These are phyloP conservation scores for Austroboletus eburneus DNA, from an alignment of 768 basidiomycete genomes.

Conservation along the genomic window DNA sequence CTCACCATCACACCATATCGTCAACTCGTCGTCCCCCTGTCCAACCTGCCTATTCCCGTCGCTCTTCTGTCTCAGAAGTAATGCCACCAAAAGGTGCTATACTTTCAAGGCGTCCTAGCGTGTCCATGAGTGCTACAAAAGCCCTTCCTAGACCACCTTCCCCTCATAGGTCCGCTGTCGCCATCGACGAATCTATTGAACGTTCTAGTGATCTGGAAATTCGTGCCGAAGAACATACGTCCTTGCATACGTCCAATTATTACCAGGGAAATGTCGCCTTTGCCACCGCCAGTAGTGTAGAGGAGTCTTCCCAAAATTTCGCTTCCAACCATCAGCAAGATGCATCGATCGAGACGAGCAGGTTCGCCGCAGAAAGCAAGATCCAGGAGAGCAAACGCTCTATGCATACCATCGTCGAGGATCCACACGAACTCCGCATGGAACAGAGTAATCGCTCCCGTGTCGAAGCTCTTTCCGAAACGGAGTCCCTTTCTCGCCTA, in stretches of 20 bases:
- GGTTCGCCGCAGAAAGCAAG: conserved; percentile 12
- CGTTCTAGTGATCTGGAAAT: conserved; percentile 10
- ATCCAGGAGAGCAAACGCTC: conserved; percentile 24
- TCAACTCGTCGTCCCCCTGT: conserved; percentile 24
- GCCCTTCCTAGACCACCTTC: conserved; percentile 8
- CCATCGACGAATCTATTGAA: conserved; percentile 10
- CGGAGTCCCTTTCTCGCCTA: conserved; percentile 21
- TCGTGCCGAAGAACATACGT: conserved; percentile 16
- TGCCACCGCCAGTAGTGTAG: conserved; percentile 2
- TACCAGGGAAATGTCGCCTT: conserved; percentile 14
- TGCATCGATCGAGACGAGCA: conserved; percentile 16
- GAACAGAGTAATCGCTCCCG: conserved; percentile 13
- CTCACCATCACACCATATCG: conserved; percentile 28
- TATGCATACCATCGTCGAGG: conserved; percentile 28
- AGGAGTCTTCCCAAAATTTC: conserved; percentile 14
- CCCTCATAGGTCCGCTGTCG: conserved; percentile 7
- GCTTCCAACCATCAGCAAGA: conserved; percentile 10
- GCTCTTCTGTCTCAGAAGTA: conserved; percentile 23
- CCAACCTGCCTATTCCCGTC: conserved; percentile 25
- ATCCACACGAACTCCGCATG: conserved; percentile 20
- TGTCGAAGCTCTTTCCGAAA: conserved; percentile 19
- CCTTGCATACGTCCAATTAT: conserved; percentile 8
- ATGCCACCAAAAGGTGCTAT: conserved; percentile 5
- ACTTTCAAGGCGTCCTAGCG: conserved; percentile 18
- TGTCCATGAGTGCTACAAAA: conserved; percentile 6